These are phyloP conservation scores for Globisporangium acanthophoron DNA, from an alignment of 352 stramenopile genomes.

Conservation along the genomic window DNA sequence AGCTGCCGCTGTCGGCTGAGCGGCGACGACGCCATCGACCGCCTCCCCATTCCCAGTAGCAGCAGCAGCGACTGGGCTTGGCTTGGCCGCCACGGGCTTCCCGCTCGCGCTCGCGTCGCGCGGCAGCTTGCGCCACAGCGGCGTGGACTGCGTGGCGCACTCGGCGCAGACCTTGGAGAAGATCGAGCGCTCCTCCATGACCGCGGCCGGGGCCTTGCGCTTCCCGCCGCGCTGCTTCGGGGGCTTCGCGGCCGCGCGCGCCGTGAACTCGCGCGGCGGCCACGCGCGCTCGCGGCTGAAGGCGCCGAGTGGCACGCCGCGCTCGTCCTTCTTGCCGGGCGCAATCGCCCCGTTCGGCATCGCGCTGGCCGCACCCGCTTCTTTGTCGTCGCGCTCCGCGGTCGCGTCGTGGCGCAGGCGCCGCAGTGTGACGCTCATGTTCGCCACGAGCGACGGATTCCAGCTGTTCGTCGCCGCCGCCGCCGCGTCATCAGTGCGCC, in stretches of 20 bases:
- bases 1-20: neutral
- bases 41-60: neutral
- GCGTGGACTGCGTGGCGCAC: slow-evolving; percentile 56
- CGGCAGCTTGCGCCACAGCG: slow-evolving; percentile 47
- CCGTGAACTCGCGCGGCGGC: slow-evolving; percentile 68
- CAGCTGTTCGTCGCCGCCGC: slow-evolving; percentile 18
- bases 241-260: slow-evolving; percentile 47
- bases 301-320: slow-evolving; percentile 20
- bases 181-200: slow-evolving; percentile 33
- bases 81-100: neutral
- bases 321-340: slow-evolving; percentile 7
- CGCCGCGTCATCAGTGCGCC: slow-evolving; percentile 10
- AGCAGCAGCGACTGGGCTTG: neutral
- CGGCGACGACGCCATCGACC: neutral
- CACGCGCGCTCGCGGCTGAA: slow-evolving; percentile 60
- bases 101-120: neutral
- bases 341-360: neutral
- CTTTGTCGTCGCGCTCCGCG: slow-evolving; percentile 9
- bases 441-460: slow-evolving; percentile 30
- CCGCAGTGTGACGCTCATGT: slow-evolving; percentile 29
- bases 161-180: slow-evolving; percentile 28
- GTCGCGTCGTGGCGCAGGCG: slow-evolving; percentile 31
- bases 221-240: slow-evolving; percentile 40
- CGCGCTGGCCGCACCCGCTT: slow-evolving; percentile 1
- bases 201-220: slow-evolving; percentile 52